phyloP scores from a whole-genome alignment of 2,329 filamentous ascomycete species.

The Neopestalotiopsis sp. region DNA sequence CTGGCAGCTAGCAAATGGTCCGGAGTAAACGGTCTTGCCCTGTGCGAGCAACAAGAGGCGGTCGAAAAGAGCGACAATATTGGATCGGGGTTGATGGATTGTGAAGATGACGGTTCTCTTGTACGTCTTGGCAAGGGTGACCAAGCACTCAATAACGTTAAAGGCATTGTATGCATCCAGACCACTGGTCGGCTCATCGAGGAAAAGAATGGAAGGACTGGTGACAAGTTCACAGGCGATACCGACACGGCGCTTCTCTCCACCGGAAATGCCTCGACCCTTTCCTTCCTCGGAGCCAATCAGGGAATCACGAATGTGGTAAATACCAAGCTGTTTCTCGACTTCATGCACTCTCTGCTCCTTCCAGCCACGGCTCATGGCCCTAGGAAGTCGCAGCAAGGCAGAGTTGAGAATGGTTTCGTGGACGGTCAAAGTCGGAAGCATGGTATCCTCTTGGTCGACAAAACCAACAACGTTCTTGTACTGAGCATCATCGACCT shows the following conservation, averaged over 20 bases:
- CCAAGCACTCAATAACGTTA: conserved; percentile 95
- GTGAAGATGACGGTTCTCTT: conserved; percentile 98
- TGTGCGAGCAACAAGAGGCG: conserved; percentile 89
- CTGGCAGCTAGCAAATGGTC: conserved; percentile 87
- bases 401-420: conserved; percentile 97
- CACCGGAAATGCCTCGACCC: conserved; percentile 93
- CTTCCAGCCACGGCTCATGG: conserved; percentile 88
- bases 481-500: conserved; percentile 82
- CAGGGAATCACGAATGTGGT: conserved; percentile 90
- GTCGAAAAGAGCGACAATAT: conserved; percentile 97
- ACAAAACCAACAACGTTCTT: conserved; percentile 94
- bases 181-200: conserved; percentile 96
- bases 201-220: conserved; percentile 93
- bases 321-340: conserved; percentile 93
- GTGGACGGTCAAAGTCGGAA: conserved; percentile 94
- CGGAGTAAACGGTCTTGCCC: conserved; percentile 91
- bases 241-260: conserved; percentile 93
- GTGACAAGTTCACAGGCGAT: conserved; percentile 98
- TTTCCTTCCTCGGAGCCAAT: conserved; percentile 96
- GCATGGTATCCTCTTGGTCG: conserved; percentile 96
- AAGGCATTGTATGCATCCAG: conserved; percentile 97
- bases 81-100: conserved; percentile 96
- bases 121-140: conserved; percentile 93
- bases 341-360: conserved; percentile 91
- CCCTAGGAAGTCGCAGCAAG: conserved; percentile 84